phyloP scores from a whole-genome alignment of 140 eudicot species.

The Bidens hawaiensis region DNA sequence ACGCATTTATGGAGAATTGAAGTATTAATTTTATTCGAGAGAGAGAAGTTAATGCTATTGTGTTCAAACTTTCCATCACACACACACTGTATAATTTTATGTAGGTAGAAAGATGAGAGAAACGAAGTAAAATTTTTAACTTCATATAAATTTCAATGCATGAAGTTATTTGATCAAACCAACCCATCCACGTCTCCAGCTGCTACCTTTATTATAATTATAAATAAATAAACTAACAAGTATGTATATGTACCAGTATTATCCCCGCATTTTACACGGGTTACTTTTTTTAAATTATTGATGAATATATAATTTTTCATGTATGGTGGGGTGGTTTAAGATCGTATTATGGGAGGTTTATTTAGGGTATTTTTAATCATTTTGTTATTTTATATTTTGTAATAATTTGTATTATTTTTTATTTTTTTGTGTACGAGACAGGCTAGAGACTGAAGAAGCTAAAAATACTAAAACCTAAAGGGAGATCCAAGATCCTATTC shows the following conservation, averaged over 20 bases:
- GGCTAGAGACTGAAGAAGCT: too few relatives aligned
- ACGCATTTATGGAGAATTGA: conserved; percentile 69
- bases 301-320: too few relatives aligned
- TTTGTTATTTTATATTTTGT: too few relatives aligned
- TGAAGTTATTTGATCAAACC: conserved; percentile 18
- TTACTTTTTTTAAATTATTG: too few relatives aligned
- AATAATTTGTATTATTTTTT: too few relatives aligned
- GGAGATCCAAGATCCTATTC: too few relatives aligned
- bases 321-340: too few relatives aligned
- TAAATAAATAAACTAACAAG: not conserved
- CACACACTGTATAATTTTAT: conserved; percentile 14
- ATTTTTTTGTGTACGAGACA: too few relatives aligned
- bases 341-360: too few relatives aligned
- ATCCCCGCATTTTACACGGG: too few relatives aligned
- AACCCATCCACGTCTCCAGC: conserved; percentile 20
- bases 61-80: conserved; percentile 28
- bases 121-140: not conserved
- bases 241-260: not conserved
- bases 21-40: conserved; percentile 28
- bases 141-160: conserved; percentile 8
- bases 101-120: conserved; percentile 18
- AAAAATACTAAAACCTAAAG: too few relatives aligned
- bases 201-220: conserved; percentile 21
- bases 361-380: too few relatives aligned
- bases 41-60: conserved; percentile 27